phyloP scores from a whole-genome alignment of 257 asterid genomes.

The Rhazya stricta region DNA sequence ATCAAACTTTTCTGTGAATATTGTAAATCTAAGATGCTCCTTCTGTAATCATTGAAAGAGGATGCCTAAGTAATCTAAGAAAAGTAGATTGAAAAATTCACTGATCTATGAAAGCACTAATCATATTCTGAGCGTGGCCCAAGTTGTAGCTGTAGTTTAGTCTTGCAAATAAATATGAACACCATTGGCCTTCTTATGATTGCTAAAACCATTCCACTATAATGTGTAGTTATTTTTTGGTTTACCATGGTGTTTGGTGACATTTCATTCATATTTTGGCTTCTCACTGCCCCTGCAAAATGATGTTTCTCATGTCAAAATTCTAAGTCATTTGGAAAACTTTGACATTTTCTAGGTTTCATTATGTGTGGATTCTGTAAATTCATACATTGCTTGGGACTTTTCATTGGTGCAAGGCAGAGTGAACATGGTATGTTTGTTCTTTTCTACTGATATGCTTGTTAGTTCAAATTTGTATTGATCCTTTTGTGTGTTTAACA shows the following conservation, averaged over 20 bases:
- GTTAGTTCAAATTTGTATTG: background rate
- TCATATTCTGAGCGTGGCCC: background rate
- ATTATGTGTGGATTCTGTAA: constrained; percentile 64
- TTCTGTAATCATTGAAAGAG: background rate
- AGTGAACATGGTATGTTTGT: constrained; percentile 60
- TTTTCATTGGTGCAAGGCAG: constrained; percentile 92
- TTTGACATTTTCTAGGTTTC: constrained; percentile 48
- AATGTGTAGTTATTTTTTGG: background rate
- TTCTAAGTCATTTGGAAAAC: constrained; percentile 2
- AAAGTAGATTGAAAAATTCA: background rate
- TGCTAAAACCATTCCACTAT: background rate
- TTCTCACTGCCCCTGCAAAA: background rate
- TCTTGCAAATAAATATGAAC: background rate
- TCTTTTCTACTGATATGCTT: constrained; percentile 14
- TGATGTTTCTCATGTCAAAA: background rate
- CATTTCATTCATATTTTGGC: background rate
- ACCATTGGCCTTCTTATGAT: background rate
- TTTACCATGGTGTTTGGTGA: background rate
- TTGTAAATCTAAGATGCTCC: background rate
- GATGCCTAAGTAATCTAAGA: background rate
- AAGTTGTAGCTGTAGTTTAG: background rate
- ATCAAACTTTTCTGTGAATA: background rate
- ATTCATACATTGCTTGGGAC: constrained; percentile 98
- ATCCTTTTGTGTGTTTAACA: constrained; percentile 1
- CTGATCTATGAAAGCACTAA: background rate